phyloP scores from a whole-genome alignment of 768 basidiomycete genomes.

The Pisolithus tinctorius region DNA sequence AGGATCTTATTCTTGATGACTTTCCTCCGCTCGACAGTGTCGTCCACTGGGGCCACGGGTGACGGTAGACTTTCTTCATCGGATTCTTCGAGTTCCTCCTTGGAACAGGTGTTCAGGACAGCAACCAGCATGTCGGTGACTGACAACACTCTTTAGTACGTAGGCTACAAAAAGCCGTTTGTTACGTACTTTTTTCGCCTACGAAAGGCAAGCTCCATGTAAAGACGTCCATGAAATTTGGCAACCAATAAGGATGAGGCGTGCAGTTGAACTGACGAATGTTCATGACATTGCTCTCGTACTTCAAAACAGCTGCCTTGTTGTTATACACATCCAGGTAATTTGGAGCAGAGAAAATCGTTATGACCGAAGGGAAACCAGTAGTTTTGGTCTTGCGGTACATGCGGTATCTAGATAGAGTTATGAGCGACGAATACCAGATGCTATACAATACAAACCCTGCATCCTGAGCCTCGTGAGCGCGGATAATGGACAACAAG shows the following conservation, averaged over 20 bases:
- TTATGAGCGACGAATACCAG: background rate
- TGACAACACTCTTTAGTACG: slow-evolving; percentile 22
- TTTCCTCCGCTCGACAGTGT: slow-evolving; percentile 69
- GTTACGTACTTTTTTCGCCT: slow-evolving; percentile 82
- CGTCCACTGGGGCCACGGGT: slow-evolving; percentile 32
- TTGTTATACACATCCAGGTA: slow-evolving; percentile 99
- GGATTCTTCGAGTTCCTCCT: slow-evolving; percentile 91
- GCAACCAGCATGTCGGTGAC: slow-evolving; percentile 99
- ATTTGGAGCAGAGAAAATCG: slow-evolving; percentile 98
- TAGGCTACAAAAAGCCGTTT: background rate
- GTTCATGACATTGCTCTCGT: slow-evolving; percentile 98
- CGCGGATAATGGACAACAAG: slow-evolving; percentile 91
- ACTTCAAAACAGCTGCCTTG: slow-evolving; percentile 98
- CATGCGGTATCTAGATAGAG: slow-evolving; percentile 76
- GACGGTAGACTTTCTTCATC: slow-evolving; percentile 39
- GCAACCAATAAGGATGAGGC: slow-evolving; percentile 95
- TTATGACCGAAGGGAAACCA: slow-evolving; percentile 99
- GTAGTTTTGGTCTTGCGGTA: slow-evolving; percentile 98
- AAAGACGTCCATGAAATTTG: slow-evolving; percentile 99
- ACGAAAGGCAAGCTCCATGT: slow-evolving; percentile 99
- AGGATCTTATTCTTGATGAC: slow-evolving; percentile 98
- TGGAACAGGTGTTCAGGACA: slow-evolving; percentile 90
- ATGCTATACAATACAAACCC: slow-evolving; percentile 48
- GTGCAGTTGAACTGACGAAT: slow-evolving; percentile 97
- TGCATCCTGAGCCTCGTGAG: slow-evolving; percentile 98